Conservation (phyloP, 768 basidiomycete genomes). For the Sistotremastrum suecicum region DNA sequence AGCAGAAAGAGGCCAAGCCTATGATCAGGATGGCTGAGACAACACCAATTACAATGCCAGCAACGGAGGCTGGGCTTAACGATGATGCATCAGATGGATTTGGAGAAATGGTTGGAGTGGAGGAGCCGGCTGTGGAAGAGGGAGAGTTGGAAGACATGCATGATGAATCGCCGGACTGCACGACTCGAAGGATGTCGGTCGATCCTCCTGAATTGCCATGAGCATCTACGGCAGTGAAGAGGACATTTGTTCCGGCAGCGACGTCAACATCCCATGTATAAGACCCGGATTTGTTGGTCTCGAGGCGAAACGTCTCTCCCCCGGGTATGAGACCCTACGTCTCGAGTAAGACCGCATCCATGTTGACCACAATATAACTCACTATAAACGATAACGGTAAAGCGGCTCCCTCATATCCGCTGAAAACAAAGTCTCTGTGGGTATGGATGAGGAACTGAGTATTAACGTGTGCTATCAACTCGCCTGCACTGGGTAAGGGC, state of each 20-base stretch:
- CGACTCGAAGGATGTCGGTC: slow-evolving; percentile 37
- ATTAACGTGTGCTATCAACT: slow-evolving; percentile 8
- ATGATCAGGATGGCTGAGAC: slow-evolving; percentile 34
- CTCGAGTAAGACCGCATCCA: not conserved
- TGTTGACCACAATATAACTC: slow-evolving; percentile 7
- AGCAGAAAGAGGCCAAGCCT: slow-evolving; percentile 40
- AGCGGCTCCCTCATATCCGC: slow-evolving; percentile 27
- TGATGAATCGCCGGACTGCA: slow-evolving; percentile 28
- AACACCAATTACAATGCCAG: slow-evolving; percentile 31
- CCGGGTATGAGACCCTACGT: slow-evolving; percentile 48
- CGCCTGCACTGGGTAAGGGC: slow-evolving; percentile 52
- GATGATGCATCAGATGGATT: slow-evolving; percentile 31
- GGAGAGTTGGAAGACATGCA: slow-evolving; percentile 44
- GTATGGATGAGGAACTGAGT: slow-evolving; percentile 1
- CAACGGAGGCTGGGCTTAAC: slow-evolving; percentile 23
- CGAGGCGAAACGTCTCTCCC: slow-evolving; percentile 35
- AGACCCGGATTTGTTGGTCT: slow-evolving; percentile 22
- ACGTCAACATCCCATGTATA: slow-evolving; percentile 47
- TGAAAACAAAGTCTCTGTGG: slow-evolving; percentile 19
- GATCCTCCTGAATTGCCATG: slow-evolving; percentile 40
- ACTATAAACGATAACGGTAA: slow-evolving; percentile 45
- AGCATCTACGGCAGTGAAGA: slow-evolving; percentile 44
- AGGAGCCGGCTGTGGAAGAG: slow-evolving; percentile 27
- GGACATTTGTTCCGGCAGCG: slow-evolving; percentile 38
- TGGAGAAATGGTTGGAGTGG: slow-evolving; percentile 13